phyloP scores from a whole-genome alignment of 164 flowering plant genomes.

The Houttuynia cordata region DNA sequence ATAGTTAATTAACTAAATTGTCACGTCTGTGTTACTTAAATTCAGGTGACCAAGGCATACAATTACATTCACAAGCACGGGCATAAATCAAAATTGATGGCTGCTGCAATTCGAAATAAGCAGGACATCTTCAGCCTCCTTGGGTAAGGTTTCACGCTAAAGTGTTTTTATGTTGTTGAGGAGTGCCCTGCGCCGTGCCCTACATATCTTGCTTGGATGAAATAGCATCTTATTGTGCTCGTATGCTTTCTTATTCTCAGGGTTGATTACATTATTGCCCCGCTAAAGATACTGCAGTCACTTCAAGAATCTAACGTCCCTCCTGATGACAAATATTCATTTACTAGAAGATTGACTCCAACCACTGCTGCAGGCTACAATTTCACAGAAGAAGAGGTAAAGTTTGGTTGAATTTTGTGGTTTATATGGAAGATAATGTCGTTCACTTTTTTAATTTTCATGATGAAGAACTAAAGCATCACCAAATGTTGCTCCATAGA shows the following conservation, averaged over 20 bases:
- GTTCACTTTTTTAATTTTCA: background rate
- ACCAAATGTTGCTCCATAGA: too few species aligned
- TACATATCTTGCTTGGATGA: background rate
- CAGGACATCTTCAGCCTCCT: constrained; percentile 87
- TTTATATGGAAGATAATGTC: background rate
- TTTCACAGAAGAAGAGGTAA: constrained; percentile 76
- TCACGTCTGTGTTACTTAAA: background rate
- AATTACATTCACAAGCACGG: constrained; percentile 95
- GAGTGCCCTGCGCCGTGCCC: too few species aligned
- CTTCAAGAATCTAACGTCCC: constrained; percentile 66
- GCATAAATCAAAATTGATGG: constrained; percentile 89
- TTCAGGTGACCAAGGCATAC: constrained; percentile 83
- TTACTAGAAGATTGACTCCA: constrained; percentile 65
- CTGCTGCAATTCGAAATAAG: constrained; percentile 95
- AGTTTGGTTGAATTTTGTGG: background rate
- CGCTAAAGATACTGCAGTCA: constrained; percentile 83
- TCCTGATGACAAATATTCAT: constrained; percentile 83
- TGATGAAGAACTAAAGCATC: background rate
- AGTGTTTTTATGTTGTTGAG: background rate
- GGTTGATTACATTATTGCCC: constrained; percentile 89
- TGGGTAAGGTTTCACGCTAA: constrained; percentile 38
- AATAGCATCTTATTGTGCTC: background rate
- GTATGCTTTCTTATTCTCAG: constrained; percentile 25
- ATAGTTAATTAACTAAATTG: background rate
- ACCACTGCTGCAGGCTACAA: constrained; percentile 45